Base-by-base conservation (phyloP, 768 basidiomycete genomes). In the Flagelloscypha sp. region DNA sequence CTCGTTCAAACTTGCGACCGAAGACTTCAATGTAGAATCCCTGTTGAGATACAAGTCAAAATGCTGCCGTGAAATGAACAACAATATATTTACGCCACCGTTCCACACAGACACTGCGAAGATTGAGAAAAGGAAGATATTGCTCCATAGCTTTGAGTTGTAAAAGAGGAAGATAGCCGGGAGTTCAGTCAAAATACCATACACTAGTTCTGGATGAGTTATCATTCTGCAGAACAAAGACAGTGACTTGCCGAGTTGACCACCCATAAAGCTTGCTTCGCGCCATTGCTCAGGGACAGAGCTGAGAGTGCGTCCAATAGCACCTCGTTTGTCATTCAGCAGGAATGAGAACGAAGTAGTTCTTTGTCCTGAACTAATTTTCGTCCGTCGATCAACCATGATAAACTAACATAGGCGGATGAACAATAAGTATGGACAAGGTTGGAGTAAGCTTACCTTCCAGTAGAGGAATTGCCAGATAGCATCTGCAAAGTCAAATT, bases 21-120 rank as follows among this genome's bases (percentile, higher is more conserved):
- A 94, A 95, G 13, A 95, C 92, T 55, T 95, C 92, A 36, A 95
- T 92, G 55, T 95, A 95, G 66, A 81, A 95, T 2, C 86, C 87
- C n/a, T n/a, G n/a, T n/a, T n/a, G n/a, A n/a, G n/a, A n/a, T n/a
- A n/a, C n/a, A n/a, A n/a, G n/a, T n/a, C n/a, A n/a, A n/a, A n/a
- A n/a, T n/a, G n/a, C n/a, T n/a, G n/a, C n/a, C n/a, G n/a, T n/a
- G n/a, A n/a, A n/a, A n/a, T n/a, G n/a, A n/a, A n/a, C n/a, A n/a
- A n/a, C n/a, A n/a, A n/a, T n/a, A n/a, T n/a, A n/a, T n/a, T n/a
- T n/a, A n/a, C n/a, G 16, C 85, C 90, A 7, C 93, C 93, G 52
- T 97, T 98, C 92, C 92, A 98, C 0, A 84, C 89, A 40, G 84
- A 84, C 29, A 90, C 86, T 11, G 73, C 65, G 49, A 97, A 87